Percentiles rank a stretch among this genome's conserved stretches.
Evolutionary conservation across 2,329 filamentous ascomycete species (phyloP).

Genomic region (Colletotrichum chrysophilum): DNA sequence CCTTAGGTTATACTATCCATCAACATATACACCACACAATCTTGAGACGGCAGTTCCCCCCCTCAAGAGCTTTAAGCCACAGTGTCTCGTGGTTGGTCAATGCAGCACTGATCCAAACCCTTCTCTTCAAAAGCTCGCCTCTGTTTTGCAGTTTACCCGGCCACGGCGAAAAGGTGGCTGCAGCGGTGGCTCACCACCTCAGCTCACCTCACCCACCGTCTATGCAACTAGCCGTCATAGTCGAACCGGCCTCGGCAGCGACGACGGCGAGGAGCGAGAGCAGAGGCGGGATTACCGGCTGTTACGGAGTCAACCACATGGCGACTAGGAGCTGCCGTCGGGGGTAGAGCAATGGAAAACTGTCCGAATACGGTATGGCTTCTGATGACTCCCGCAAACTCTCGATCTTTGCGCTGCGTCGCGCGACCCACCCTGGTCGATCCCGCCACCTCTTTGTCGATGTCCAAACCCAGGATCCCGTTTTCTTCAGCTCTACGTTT

Average conservation of each 20-base stretch:
- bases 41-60: neutral
- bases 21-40: neutral
- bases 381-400: conserved; percentile 16
- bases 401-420: conserved; percentile 6
- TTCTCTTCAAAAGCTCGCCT: neutral
- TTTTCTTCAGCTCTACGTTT: conserved; percentile 6
- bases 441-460: neutral
- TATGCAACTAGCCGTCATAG: neutral
- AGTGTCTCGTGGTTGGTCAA: conserved; percentile 10
- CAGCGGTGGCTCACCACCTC: neutral
- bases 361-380: neutral
- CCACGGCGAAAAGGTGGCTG: neutral
- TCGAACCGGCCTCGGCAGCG: neutral
- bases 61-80: neutral
- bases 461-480: neutral
- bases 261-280: neutral
- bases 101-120: neutral
- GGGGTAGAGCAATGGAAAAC: neutral
- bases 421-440: neutral
- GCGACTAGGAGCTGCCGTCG: neutral
- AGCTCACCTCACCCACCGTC: neutral
- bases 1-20: neutral
- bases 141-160: neutral
- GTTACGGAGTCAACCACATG: conserved; percentile 9
- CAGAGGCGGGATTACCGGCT: neutral